Evolutionary conservation across 768 basidiomycete species (phyloP).

Genomic region (Lentinula lateritia): DNA sequence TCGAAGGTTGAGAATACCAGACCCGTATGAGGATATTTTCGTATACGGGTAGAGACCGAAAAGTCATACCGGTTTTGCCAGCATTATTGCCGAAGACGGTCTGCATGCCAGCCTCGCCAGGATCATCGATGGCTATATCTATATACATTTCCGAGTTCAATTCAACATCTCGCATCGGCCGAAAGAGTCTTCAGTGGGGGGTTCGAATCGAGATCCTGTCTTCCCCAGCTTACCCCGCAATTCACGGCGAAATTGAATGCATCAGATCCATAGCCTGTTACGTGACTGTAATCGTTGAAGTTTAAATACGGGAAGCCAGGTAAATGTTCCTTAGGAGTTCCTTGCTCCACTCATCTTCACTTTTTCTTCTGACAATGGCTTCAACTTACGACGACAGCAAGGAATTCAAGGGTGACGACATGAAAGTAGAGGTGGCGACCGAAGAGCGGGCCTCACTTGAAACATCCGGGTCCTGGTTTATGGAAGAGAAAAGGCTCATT

Average conservation of each 20-base stretch:
- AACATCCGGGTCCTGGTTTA: not conserved
- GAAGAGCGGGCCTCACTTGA: not conserved
- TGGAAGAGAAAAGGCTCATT: conserved; percentile 49
- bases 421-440: conserved; percentile 1
- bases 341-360: not conserved
- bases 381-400: not conserved
- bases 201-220: not conserved
- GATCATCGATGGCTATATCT: not conserved
- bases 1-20: not conserved
- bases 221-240: not conserved
- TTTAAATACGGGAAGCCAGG: conserved; percentile 3
- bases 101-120: not conserved
- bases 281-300: not conserved
- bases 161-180: not conserved
- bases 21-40: not conserved
- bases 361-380: not conserved
- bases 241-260: not conserved
- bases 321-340: not conserved
- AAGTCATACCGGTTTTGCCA: not conserved
- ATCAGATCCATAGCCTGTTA: not conserved
- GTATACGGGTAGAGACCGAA: not conserved
- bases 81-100: not conserved
- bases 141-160: not conserved
- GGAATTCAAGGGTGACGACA: conserved; percentile 3
- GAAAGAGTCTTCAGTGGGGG: not conserved